These are phyloP conservation scores for Diaporthe eres DNA, from an alignment of 2,329 filamentous ascomycete species.

Conservation along the genomic window DNA sequence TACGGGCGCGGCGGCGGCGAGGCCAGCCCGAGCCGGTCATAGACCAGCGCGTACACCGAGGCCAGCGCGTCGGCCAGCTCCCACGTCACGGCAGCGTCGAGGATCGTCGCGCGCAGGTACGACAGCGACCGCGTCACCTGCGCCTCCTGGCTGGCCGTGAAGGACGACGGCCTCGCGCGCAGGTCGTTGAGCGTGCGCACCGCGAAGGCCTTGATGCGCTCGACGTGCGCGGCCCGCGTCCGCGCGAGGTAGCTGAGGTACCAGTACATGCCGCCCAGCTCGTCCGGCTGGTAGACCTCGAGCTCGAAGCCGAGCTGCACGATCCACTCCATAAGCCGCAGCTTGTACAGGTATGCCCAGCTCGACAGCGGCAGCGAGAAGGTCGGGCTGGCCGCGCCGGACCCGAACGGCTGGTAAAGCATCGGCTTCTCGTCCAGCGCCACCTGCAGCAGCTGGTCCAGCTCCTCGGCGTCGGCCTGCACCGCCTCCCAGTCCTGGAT, in stretches of 20 bases:
- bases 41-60: slow-evolving; percentile 76
- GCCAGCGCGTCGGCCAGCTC: slow-evolving; percentile 68
- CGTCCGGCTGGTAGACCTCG: slow-evolving; percentile 88
- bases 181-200: slow-evolving; percentile 55
- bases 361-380: slow-evolving; percentile 83
- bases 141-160: slow-evolving; percentile 53
- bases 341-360: slow-evolving; percentile 92
- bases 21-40: slow-evolving; percentile 68
- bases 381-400: slow-evolving; percentile 65
- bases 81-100: slow-evolving; percentile 75
- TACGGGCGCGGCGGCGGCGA: slow-evolving; percentile 71
- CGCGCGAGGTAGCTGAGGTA: slow-evolving; percentile 83
- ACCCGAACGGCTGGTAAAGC: slow-evolving; percentile 57
- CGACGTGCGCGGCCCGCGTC: slow-evolving; percentile 77
- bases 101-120: slow-evolving; percentile 71
- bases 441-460: slow-evolving; percentile 77
- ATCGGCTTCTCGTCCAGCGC: slow-evolving; percentile 74
- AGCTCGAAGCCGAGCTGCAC: slow-evolving; percentile 96
- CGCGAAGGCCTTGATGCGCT: slow-evolving; percentile 79
- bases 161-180: slow-evolving; percentile 44
- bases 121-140: slow-evolving; percentile 65
- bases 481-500: slow-evolving; percentile 87
- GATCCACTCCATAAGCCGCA: slow-evolving; percentile 88
- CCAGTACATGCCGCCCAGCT: slow-evolving; percentile 92
- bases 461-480: slow-evolving; percentile 84